phyloP scores from a whole-genome alignment of 331 rosid species.

The Pyrus hybrid region DNA sequence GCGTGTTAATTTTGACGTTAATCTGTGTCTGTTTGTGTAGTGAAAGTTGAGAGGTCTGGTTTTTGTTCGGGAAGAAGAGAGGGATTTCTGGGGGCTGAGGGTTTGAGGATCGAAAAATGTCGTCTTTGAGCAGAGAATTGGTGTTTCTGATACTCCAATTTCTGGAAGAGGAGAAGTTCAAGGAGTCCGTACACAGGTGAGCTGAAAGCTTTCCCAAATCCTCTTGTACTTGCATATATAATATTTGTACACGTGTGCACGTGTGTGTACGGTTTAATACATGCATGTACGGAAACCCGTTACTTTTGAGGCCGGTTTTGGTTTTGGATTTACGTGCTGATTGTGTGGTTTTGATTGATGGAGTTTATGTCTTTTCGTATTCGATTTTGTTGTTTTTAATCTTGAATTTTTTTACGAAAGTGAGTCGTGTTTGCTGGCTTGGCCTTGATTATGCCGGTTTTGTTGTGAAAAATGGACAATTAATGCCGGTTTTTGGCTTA shows the following conservation, averaged over 20 bases:
- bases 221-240: neutral
- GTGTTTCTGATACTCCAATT: slow-evolving; percentile 88
- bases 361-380: too few relatives aligned
- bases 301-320: neutral
- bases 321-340: neutral
- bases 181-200: slow-evolving; percentile 70
- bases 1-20: neutral
- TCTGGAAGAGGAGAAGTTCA: slow-evolving; percentile 81
- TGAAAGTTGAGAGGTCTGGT: slow-evolving; percentile 15
- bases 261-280: neutral
- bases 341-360: neutral
- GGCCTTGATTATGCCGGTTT: neutral
- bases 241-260: neutral
- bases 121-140: slow-evolving; percentile 83
- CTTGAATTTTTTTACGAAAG: neutral
- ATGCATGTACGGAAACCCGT: neutral
- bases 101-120: slow-evolving; percentile 32
- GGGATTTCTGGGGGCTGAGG: neutral
- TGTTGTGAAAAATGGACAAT: neutral
- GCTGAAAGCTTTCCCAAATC: neutral
- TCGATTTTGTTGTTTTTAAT: too few relatives aligned
- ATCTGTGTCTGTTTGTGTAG: slow-evolving; percentile 3
- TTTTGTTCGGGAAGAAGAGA: neutral
- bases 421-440: neutral
- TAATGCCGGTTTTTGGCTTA: neutral